Base-by-base conservation (phyloP, 768 basidiomycete genomes). In the Lactarius sp. region DNA sequence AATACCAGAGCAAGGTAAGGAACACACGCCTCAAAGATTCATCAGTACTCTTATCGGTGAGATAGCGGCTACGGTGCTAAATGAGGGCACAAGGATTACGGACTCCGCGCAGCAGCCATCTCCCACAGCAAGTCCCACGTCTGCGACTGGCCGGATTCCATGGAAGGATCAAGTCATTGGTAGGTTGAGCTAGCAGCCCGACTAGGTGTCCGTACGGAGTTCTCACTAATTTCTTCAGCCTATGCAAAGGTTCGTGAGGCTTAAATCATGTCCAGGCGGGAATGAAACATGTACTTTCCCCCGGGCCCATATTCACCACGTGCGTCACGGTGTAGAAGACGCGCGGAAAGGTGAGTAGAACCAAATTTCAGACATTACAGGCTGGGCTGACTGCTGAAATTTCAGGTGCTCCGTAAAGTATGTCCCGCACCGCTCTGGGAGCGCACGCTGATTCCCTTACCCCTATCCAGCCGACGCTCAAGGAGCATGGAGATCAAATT, bases 161-260 rank as follows among this genome's bases (percentile, higher is more conserved):
- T 86, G 85, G 75, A 85, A 84, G 70, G 83, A 86, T 52, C 78
- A 76, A 61, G 81, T 85, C 8, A 79, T 84, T 52, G 85, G 84
- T 83, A 64, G 31, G 77, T 66, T 20, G 47, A 59, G 6, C 33
- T 14, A 50, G 6, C 7, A 47, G n/a, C 47, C 47, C 7, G 22
- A 27, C 12, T 27, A 27, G 2, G 10, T 22, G 22, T 22, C 47
- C 12, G 6, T 12, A 1, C 1, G 34, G 34, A 18, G 9, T 34
- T 8, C 16, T 55, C 27, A 60, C 22, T 12, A 5, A 9, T 47
- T 31, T 10, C 10, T 31, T 31, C 34, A 65, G 64, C 64, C 6
- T 65, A 44, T 33, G 64, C 64, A 46, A 65, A 60, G 64, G 64
- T 65, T 52, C 36, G 64, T 56, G 50, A 46, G 12, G 39, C 1